Conservation (phyloP, 208 protist genomes). For the Wallacemonas sp. region DNA sequence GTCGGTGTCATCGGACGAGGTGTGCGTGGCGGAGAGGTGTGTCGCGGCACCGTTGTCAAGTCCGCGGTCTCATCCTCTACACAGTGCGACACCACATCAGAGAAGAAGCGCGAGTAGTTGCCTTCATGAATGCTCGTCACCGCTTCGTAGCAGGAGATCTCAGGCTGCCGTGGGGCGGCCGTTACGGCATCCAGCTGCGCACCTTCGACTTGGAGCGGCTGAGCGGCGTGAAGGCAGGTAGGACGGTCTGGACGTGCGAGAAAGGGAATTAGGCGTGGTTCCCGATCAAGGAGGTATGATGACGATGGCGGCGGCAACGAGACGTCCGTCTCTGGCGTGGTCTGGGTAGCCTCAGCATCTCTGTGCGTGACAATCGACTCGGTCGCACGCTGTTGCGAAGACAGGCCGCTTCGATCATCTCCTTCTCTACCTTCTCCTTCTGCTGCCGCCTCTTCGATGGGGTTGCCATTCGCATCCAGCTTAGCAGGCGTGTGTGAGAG, state of each 20-base stretch:
- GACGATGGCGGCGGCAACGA: background rate
- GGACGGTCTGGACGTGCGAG: background rate
- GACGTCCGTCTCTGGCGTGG: no score
- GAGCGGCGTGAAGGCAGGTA: background rate
- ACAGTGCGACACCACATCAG: constrained; percentile 14
- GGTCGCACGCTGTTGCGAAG: no score
- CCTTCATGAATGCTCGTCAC: constrained; percentile 26
- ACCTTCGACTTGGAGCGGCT: constrained; percentile 5
- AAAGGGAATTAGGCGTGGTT: constrained; percentile 9
- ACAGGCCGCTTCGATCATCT: background rate
- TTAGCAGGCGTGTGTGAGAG: constrained; percentile 13
- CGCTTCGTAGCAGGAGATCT: constrained; percentile 4
- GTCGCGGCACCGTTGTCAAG: background rate
- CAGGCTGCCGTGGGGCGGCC: background rate
- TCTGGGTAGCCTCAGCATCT: no score
- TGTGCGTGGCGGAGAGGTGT: no score
- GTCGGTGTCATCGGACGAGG: no score
- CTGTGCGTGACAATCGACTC: no score
- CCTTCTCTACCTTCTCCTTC: background rate
- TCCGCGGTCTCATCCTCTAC: constrained; percentile 10
- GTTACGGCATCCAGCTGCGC: constrained; percentile 6
- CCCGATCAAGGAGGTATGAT: constrained; percentile 8
- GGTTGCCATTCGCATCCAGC: background rate
- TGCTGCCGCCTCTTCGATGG: background rate
- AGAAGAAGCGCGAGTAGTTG: constrained; percentile 42